Percentiles rank a stretch among this genome's conserved stretches.
Evolutionary conservation across 106 monocot species (phyloP).

Genomic region (Ottelia alismoides): DNA sequence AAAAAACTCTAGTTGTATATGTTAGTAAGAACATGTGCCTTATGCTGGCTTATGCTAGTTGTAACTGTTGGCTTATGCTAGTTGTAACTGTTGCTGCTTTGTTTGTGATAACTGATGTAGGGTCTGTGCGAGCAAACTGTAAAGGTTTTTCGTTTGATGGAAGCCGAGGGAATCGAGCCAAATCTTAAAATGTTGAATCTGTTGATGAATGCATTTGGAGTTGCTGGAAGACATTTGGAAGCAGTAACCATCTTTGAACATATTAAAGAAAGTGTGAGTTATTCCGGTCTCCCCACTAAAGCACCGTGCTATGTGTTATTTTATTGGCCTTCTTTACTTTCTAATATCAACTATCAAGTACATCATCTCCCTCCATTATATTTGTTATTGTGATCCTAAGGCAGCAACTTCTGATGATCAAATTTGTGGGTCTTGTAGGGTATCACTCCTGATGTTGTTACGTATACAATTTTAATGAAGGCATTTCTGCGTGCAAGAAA

Average conservation of each 20-base stretch:
- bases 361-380: too few species aligned
- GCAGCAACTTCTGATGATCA: too few species aligned
- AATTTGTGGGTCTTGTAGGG: slow-evolving; percentile 17
- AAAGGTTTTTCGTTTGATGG: slow-evolving; percentile 20
- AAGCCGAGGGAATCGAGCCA: slow-evolving; percentile 20
- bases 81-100: too few species aligned
- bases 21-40: too few species aligned
- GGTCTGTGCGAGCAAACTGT: slow-evolving; percentile 24
- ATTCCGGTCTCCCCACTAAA: too few species aligned
- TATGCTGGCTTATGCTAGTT: too few species aligned
- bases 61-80: too few species aligned
- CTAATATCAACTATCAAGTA: too few species aligned
- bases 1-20: too few species aligned
- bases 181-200: slow-evolving; percentile 26
- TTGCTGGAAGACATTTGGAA: slow-evolving; percentile 24
- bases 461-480: slow-evolving; percentile 25
- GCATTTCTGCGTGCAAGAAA: slow-evolving; percentile 19
- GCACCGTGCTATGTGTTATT: too few species aligned
- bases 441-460: slow-evolving; percentile 21
- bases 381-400: too few species aligned
- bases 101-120: slow-evolving; percentile 8
- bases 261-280: slow-evolving; percentile 24
- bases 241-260: slow-evolving; percentile 19
- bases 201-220: slow-evolving; percentile 25
- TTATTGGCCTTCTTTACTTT: too few species aligned